A percentile compares a stretch with the other conserved stretches of the same genome.
phyloP scores from a whole-genome alignment of 2,329 filamentous ascomycete species.

The Fusarium pseudoanthophilum region DNA sequence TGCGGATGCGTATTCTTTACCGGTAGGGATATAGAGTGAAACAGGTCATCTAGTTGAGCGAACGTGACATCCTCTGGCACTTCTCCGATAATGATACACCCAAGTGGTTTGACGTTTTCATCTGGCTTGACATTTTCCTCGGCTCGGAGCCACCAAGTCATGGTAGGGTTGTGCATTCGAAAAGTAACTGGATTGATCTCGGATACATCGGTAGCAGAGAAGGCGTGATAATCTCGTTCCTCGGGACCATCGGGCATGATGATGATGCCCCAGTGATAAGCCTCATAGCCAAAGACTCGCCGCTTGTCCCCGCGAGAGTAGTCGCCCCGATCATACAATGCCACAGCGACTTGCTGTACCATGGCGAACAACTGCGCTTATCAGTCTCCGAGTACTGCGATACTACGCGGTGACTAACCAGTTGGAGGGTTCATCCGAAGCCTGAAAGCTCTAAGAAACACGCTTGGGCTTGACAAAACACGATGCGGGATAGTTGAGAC shows the following conservation, averaged over 20 bases:
- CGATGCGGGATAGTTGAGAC: neutral
- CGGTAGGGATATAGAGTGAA: conserved; percentile 42
- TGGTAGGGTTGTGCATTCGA: conserved; percentile 47
- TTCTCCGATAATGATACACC: conserved; percentile 44
- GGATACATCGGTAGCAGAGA: conserved; percentile 47
- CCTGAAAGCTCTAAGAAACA: neutral
- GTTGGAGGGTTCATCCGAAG: neutral
- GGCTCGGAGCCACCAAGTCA: conserved; percentile 47
- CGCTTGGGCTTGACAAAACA: neutral
- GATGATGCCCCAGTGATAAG: conserved; percentile 49
- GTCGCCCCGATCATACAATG: conserved; percentile 44
- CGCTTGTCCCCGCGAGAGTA: conserved; percentile 43
- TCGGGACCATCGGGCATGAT: conserved; percentile 32
- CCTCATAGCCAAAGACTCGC: conserved; percentile 41
- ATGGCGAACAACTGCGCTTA: conserved; percentile 5
- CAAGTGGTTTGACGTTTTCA: conserved; percentile 42
- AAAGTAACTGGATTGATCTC: conserved; percentile 47
- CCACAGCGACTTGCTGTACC: conserved; percentile 38
- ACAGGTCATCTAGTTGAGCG: conserved; percentile 37
- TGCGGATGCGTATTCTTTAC: conserved; percentile 48
- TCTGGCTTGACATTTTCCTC: conserved; percentile 30
- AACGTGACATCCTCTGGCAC: conserved; percentile 30
- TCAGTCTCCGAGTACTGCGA: neutral
- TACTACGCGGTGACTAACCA: neutral
- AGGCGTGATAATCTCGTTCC: conserved; percentile 26